A percentile compares a stretch with the other conserved stretches of the same genome.
These are phyloP conservation scores for Zizania palustris DNA, from an alignment of 202 grass and related monocot species.

Conservation along the genomic window DNA sequence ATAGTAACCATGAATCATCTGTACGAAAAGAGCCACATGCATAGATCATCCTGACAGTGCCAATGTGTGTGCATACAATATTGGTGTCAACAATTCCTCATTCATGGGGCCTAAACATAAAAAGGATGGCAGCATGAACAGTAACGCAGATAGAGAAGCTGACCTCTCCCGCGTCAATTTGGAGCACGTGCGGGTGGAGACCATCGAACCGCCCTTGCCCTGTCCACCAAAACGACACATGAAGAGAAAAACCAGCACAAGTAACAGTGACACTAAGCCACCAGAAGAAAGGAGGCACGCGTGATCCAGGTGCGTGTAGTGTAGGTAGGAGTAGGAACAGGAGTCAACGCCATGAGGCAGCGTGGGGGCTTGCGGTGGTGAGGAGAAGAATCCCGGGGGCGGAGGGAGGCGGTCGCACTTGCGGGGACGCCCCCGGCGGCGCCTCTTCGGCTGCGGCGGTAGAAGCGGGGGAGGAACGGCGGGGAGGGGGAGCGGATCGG, in stretches of 20 bases:
- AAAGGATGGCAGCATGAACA: background rate
- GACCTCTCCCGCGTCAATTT: constrained; percentile 62
- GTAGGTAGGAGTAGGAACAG: background rate
- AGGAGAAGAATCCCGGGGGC: constrained; percentile 42
- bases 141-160: background rate
- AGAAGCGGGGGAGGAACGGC: background rate
- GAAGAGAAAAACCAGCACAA: constrained; percentile 1
- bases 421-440: constrained; percentile 46
- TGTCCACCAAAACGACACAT: background rate
- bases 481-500: constrained; percentile 26
- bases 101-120: background rate
- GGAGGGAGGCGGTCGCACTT: constrained; percentile 35
- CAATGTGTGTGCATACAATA: no score
- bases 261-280: background rate
- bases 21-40: background rate
- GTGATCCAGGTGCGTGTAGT: background rate
- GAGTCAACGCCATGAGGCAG: background rate
- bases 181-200: constrained; percentile 59
- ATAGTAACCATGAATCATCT: background rate
- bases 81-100: background rate
- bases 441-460: background rate
- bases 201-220: constrained; percentile 40
- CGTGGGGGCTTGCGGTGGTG: background rate
- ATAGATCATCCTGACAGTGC: background rate
- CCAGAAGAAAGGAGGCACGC: no score